Evolutionary conservation across 2,329 filamentous ascomycete species (phyloP), one percentile per base, ranked within the genome.

Genomic region (Fusarium beomiforme): DNA sequence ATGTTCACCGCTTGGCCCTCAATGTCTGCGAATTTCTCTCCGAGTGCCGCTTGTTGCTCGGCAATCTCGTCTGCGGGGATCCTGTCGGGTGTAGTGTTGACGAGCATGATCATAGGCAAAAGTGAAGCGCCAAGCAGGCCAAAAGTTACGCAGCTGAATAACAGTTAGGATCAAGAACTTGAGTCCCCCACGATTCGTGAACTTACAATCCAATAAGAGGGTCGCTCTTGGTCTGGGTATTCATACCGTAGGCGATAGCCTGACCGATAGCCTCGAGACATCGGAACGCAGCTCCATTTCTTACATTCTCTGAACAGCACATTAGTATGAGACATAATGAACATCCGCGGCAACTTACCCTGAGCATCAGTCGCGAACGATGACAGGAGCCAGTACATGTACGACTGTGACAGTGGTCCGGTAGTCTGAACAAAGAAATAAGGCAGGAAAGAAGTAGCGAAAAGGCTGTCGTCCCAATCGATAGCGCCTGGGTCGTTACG

Each of bases 391-490:
- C 63, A 65, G 9, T 65, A 65, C 63, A 65, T 65, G 4, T 65
- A 65, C 1, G 60, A 65, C 8, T 65, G 63, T 0, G 63, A 65
- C 7, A 65, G 23, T 0, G 63, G 63, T 4, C 60, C 63, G 0
- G 63, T 65, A 2, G 63, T 65, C n/a, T 65, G 63, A 1, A 65
- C 60, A 6, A 65, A 65, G 33, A 65, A 65, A 4, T 65, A 65
- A 0, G 63, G 63, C 24, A 65, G 17, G 26, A 65, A 65, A 0
- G 63, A 65, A 0, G 60, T 65, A 0, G 43, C 50, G 9, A 65
- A 65, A 3, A 65, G n/a, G 3, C 51, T 9, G 2, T 65, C 63
- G 0, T 65, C 63, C 63, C 63, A 65, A 11, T 65, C 63, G 3
- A 65, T 65, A 4, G 50, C 50, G 10, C 51, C 60, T 6, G 63